phyloP scores from a whole-genome alignment of 75 land plant species.

The Picea glauca region DNA sequence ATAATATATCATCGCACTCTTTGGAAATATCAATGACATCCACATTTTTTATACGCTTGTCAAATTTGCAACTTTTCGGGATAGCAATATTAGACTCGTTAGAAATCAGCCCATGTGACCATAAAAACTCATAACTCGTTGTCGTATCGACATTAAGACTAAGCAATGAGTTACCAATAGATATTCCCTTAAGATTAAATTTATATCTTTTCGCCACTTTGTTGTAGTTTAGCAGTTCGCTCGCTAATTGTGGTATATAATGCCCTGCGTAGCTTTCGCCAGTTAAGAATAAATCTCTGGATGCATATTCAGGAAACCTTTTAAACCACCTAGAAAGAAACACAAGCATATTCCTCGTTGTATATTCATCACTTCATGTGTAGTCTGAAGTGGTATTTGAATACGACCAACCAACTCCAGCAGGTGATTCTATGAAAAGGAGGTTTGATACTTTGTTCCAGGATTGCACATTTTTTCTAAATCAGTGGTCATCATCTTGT shows the following conservation, averaged over 20 bases:
- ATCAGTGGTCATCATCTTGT: slow-evolving; percentile 64
- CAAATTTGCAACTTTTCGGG: too few relatives aligned
- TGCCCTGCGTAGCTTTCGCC: neutral
- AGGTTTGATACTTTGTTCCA: slow-evolving; percentile 29
- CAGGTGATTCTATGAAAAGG: too few relatives aligned
- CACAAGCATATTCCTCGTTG: slow-evolving; percentile 69
- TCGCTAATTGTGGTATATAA: slow-evolving; percentile 12
- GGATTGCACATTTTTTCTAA: slow-evolving; percentile 45
- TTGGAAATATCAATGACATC: neutral
- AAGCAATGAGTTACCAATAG: too few relatives aligned
- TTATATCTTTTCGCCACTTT: too few relatives aligned
- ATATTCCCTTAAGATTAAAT: too few relatives aligned
- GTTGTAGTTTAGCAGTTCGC: neutral
- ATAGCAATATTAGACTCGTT: slow-evolving; percentile 16
- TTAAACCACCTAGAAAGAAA: slow-evolving; percentile 76
- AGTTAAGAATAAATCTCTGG: slow-evolving; percentile 62
- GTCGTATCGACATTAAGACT: too few relatives aligned
- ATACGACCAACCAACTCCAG: too few relatives aligned
- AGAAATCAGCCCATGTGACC: slow-evolving; percentile 37
- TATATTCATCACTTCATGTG: slow-evolving; percentile 9
- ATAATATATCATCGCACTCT: slow-evolving; percentile 1
- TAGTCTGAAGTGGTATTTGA: slow-evolving; percentile 13
- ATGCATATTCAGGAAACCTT: slow-evolving; percentile 67
- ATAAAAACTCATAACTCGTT: too few relatives aligned
- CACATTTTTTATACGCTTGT: too few relatives aligned